Base-by-base conservation (phyloP, 2,329 filamentous ascomycete species). In the Whalleya microplaca region DNA sequence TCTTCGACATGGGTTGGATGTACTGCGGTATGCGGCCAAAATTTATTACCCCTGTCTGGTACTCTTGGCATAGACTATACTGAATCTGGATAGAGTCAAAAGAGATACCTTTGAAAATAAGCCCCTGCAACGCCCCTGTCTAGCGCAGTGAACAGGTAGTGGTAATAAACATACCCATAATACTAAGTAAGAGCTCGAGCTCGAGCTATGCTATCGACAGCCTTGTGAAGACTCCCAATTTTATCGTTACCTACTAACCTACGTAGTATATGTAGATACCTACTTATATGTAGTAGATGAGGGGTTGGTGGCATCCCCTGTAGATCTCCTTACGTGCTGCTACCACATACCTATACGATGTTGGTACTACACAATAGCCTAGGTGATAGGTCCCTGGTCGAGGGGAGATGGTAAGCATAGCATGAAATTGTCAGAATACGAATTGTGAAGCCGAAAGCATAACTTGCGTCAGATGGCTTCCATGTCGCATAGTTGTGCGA, bases 321-420 rank as follows among this genome's bases (percentile, higher is more conserved):
- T 37, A 37, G 32, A 37, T 58, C 57, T 49, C 50, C 58, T 58
- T 53, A 16, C 16, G n/a, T 58, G 42, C 51, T 43, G 55, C 16
- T 18, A 40, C 21, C 14, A 48, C 41, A 40, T 48, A 57, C 41
- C 27, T 51, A 42, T 47, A 44, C 37, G 4, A 29, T 43, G 19
- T 23, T 4, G 4, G 16, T 37, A 44, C 19, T 23, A 41, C 47
- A 29, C 10, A 37, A 12, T 16, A 37, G 32, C 9, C n/a, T 29
- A 29, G 27, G 32, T 37, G 14, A 16, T 12, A 12, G 14, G 32
- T 12, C 10, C 32, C 32, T 12, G 32, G 32, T 14, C 10, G 14
- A 14, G 32, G 14, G 14, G 10, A 14, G 4, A 16, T 37, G 10
- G 4, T 14, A 12, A 37, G 14, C 10, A 37, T 37, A 14, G 32